Conservation (phyloP, 169 alveolate species). For the Plasmodium malariae region DNA sequence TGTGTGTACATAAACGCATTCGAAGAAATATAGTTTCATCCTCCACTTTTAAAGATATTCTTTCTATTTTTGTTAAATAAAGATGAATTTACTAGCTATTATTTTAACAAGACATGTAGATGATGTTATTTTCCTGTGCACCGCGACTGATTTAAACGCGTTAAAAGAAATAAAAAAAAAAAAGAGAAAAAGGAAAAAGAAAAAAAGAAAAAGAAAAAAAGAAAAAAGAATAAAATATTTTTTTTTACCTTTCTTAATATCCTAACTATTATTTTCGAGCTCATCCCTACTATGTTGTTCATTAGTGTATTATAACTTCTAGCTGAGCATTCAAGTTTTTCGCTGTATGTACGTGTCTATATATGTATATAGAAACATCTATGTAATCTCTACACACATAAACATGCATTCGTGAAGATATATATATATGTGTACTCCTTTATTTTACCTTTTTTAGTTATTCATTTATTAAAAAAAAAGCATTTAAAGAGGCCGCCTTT, state of each 20-base stretch:
- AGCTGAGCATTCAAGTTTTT: neutral
- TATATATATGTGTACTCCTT: neutral
- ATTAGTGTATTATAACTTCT: neutral
- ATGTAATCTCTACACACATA: neutral
- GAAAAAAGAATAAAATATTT: no score
- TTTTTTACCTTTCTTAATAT: no score
- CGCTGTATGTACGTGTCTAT: neutral
- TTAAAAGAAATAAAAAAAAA: conserved; percentile 33
- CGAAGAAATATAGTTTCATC: no score
- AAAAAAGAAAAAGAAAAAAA: no score
- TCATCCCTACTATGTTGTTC: neutral
- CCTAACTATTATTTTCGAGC: no score
- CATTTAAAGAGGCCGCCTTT: conserved; percentile 74
- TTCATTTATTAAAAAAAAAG: conserved; percentile 73
- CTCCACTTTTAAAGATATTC: neutral
- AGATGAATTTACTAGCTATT: conserved; percentile 74
- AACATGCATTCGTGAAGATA: neutral
- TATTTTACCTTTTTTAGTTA: conserved; percentile 40
- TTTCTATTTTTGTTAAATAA: conserved; percentile 21
- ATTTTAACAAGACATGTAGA: conserved; percentile 68
- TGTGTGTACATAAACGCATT: neutral
- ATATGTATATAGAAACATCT: no score
- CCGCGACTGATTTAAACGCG: conserved; percentile 73
- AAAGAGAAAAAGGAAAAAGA: no score
- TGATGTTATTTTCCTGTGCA: conserved; percentile 68